Evolutionary conservation across 371 early-diverging fungal species (phyloP).

Genomic region (Capillidium rhysosporum): DNA sequence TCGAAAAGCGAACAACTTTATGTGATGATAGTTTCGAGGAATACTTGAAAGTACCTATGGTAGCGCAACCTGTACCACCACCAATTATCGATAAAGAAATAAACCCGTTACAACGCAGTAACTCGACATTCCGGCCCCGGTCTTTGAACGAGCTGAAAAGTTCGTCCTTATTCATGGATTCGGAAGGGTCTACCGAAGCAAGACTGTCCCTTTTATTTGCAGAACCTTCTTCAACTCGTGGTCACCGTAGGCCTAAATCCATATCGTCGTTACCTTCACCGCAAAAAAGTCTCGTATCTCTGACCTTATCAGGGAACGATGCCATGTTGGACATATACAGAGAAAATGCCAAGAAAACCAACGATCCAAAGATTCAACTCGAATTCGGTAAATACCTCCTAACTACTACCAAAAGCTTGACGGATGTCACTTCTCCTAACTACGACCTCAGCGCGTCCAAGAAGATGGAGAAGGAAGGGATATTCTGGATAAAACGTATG

Average conservation of each 20-base stretch:
- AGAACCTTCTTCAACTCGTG: not conserved
- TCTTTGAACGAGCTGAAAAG: not conserved
- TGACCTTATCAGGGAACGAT: not conserved
- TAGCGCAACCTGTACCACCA: too few species aligned
- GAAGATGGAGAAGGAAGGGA: constrained; percentile 2
- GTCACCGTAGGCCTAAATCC: not conserved
- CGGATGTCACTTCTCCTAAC: not conserved
- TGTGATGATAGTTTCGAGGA: too few species aligned
- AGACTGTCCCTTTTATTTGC: constrained; percentile 1
- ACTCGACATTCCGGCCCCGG: not conserved
- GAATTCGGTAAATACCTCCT: constrained; percentile 4
- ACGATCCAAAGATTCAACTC: constrained; percentile 4
- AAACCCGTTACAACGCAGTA: not conserved
- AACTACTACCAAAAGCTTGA: not conserved
- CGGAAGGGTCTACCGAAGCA: not conserved
- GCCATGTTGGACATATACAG: constrained; percentile 17
- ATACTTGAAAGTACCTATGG: too few species aligned
- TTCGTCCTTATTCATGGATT: not conserved
- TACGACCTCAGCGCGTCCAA: not conserved
- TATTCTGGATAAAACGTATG: constrained; percentile 46
- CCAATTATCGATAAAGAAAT: too few species aligned
- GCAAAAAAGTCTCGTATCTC: not conserved
- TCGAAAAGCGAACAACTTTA: too few species aligned
- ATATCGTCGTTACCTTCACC: not conserved
- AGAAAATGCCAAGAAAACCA: constrained; percentile 22